A percentile compares a stretch with the other conserved stretches of the same genome.
These are phyloP conservation scores for Fusarium subglutinans DNA, from an alignment of 2,329 filamentous ascomycete genomes.

Conservation along the genomic window DNA sequence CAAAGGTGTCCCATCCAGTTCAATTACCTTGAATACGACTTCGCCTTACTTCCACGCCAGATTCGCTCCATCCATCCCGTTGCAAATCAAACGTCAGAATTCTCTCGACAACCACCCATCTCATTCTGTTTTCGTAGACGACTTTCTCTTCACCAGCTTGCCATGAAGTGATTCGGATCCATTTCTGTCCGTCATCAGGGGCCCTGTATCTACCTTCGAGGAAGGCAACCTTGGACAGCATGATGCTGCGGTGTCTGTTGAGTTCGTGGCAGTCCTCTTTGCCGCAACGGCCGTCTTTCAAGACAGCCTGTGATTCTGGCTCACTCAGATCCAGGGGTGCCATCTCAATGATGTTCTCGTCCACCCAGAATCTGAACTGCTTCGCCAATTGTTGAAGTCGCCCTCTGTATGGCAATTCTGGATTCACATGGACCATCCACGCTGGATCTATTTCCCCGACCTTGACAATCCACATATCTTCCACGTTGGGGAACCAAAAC, in stretches of 20 bases:
- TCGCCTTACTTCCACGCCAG: slow-evolving; percentile 37
- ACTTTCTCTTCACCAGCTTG: slow-evolving; percentile 40
- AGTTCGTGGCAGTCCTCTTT: slow-evolving; percentile 48
- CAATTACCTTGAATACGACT: slow-evolving; percentile 15
- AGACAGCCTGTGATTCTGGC: slow-evolving; percentile 46
- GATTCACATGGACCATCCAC: slow-evolving; percentile 50
- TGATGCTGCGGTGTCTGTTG: slow-evolving; percentile 48
- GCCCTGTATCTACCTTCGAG: slow-evolving; percentile 47
- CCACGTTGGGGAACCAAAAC: slow-evolving; percentile 52
- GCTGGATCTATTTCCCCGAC: slow-evolving; percentile 50
- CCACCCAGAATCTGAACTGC: slow-evolving; percentile 52
- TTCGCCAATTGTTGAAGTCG: slow-evolving; percentile 47
- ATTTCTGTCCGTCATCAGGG: slow-evolving; percentile 38
- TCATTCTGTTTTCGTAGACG: slow-evolving; percentile 47
- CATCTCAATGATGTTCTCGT: slow-evolving; percentile 51
- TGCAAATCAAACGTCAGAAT: slow-evolving; percentile 50
- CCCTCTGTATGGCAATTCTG: slow-evolving; percentile 41
- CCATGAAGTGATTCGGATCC: slow-evolving; percentile 49
- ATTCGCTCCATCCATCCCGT: slow-evolving; percentile 47
- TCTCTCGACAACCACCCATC: slow-evolving; percentile 52
- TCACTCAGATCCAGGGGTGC: slow-evolving; percentile 48
- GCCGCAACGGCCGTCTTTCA: slow-evolving; percentile 49
- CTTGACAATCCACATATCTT: slow-evolving; percentile 53
- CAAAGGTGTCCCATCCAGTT: background rate
- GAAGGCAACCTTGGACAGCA: slow-evolving; percentile 52